These are phyloP conservation scores for Cordia subcordata DNA, from an alignment of 257 asterid genomes.

Conservation along the genomic window DNA sequence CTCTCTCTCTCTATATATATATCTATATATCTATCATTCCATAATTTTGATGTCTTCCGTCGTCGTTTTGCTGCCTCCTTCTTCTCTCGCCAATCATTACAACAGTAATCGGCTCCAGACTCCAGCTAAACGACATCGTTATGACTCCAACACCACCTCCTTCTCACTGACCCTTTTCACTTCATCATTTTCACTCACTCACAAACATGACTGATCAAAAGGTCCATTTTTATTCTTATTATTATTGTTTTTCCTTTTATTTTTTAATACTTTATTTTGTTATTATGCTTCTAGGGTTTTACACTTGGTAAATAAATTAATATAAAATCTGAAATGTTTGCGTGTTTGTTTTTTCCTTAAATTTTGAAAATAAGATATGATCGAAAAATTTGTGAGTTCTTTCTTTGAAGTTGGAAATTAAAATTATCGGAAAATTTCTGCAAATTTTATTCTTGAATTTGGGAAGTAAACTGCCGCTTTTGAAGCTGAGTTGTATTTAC, in stretches of 20 bases:
- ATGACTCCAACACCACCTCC: constrained; percentile 2
- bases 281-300: neutral
- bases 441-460: too few species aligned
- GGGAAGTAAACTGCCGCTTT: too few species aligned
- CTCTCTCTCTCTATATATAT: neutral
- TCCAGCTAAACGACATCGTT: constrained; percentile 1
- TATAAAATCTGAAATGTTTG: neutral
- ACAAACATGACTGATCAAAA: constrained; percentile 12
- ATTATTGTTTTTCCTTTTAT: neutral
- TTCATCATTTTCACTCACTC: neutral
- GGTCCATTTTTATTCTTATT: neutral
- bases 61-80: constrained; percentile 6
- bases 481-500: neutral
- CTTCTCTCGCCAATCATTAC: neutral
- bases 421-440: too few species aligned
- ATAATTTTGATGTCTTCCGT: constrained; percentile 11
- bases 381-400: too few species aligned
- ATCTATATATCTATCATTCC: too few species aligned
- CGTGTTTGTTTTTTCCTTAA: too few species aligned
- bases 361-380: too few species aligned
- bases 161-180: constrained; percentile 1
- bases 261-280: neutral
- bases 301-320: neutral
- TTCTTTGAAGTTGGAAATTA: too few species aligned
- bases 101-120: neutral